phyloP scores from a whole-genome alignment of 2,329 filamentous ascomycete genomes.

The Ophiocordyceps camponoti-floridani region DNA sequence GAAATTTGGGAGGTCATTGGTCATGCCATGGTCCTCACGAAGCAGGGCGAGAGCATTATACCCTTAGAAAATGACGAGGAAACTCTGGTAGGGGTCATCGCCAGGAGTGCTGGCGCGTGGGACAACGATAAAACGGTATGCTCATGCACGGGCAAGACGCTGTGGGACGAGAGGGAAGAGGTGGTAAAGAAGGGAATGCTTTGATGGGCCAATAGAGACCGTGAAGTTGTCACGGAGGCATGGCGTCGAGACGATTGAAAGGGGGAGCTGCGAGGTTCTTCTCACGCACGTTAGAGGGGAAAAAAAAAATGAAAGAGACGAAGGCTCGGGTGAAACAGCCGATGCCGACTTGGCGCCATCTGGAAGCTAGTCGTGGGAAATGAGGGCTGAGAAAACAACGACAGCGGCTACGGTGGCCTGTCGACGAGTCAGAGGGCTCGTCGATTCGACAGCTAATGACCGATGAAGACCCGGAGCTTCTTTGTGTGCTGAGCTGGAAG shows the following conservation, averaged over 20 bases:
- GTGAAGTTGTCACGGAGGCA: not conserved
- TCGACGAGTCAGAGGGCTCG: not conserved
- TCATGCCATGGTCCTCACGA: slow-evolving; percentile 73
- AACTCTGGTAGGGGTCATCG: slow-evolving; percentile 84
- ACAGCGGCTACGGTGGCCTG: not conserved
- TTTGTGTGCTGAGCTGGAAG: too few species aligned
- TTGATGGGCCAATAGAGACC: slow-evolving; percentile 21
- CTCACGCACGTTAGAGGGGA: not conserved
- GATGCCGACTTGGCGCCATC: not conserved
- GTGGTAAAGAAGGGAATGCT: slow-evolving; percentile 83
- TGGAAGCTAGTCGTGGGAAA: not conserved
- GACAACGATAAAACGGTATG: slow-evolving; percentile 98
- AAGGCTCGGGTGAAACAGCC: not conserved
- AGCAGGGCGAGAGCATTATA: slow-evolving; percentile 30
- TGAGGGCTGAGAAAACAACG: not conserved
- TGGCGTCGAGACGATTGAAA: not conserved
- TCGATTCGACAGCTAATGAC: not conserved
- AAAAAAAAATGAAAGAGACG: not conserved
- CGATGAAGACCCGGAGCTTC: not conserved
- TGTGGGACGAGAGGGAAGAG: slow-evolving; percentile 92
- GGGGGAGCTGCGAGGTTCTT: not conserved
- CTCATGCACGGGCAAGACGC: slow-evolving; percentile 91
- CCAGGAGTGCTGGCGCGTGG: slow-evolving; percentile 93
- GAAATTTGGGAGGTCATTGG: slow-evolving; percentile 96
- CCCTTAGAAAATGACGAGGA: slow-evolving; percentile 59